Evolutionary conservation across 345 rosid genomes (phyloP).

Genomic region (Bretschneidera sinensis): DNA sequence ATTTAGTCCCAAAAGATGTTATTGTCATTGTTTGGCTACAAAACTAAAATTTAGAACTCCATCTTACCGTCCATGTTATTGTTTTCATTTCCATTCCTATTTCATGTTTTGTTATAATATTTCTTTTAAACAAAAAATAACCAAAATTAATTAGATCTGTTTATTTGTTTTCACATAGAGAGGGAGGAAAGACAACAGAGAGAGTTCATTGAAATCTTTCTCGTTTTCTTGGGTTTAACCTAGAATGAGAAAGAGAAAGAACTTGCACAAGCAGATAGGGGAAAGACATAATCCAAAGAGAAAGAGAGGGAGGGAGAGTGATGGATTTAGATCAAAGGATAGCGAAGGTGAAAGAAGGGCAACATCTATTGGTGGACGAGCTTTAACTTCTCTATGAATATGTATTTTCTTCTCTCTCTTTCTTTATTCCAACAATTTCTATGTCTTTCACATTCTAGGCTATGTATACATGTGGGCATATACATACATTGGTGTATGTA

Average conservation of each 20-base stretch:
- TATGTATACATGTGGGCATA: background rate
- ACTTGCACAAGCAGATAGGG: constrained; percentile 6
- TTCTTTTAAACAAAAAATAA: no score
- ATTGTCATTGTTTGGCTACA: no score
- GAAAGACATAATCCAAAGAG: background rate
- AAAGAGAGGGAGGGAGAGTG: constrained; percentile 13
- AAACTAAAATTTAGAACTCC: no score
- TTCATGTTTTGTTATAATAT: no score
- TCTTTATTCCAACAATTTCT: no score
- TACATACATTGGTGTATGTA: background rate
- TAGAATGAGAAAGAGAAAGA: background rate
- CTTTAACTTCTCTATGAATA: constrained; percentile 98
- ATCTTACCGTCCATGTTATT: no score
- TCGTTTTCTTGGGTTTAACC: background rate
- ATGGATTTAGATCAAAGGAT: constrained; percentile 99
- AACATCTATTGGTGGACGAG: constrained; percentile 90
- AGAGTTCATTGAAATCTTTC: background rate
- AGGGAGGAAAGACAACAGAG: background rate
- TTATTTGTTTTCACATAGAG: no score
- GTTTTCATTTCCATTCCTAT: no score
- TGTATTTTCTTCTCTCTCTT: constrained; percentile 39
- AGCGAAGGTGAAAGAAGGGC: constrained; percentile 90
- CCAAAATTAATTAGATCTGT: background rate
- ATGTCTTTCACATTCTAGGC: background rate
- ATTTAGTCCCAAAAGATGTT: no score